Evolutionary conservation across 2,329 filamentous ascomycete genomes (phyloP), one percentile per base, ranked within the genome.

Genomic region (Alternaria brassicae): DNA sequence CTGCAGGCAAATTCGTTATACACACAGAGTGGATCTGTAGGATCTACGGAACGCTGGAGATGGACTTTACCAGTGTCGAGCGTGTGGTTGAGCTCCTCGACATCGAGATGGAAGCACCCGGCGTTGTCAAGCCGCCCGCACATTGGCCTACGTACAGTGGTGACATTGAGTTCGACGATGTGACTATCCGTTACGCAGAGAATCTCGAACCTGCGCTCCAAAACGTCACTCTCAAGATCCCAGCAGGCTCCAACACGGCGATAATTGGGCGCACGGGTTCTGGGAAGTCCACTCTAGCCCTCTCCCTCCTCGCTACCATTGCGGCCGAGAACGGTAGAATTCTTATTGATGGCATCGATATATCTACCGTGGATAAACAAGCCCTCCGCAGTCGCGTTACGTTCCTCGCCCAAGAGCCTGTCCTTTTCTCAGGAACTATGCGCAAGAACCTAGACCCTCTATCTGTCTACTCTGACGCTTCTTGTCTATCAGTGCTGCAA

Each of bases 61-160:
- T 97, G 85, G 90, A 96, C 72, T 96, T 96, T 66, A 92, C 96
- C 0, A 93, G 91, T 0, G 91, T 97, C 0, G 93, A 97, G 78
- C 87, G 93, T 39, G 89, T 97, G 0, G 88, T 95, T 9, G 91
- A 95, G 75, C 84, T 97, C 0, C 83, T 95, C 1, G 86, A 91
- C 58, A 84, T 97, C 0, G 90, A 93, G 15, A 87, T 91, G 72
- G 93, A 97, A 73, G 81, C 87, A 0, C 82, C 81, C 0, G 92
- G 92, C 1, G 83, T 85, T 1, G 77, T 91, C 3, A 78, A 85
- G 2, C 92, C 92, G 0, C 91, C 91, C 0, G 87, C 89, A 0
- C 85, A 86, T 49, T 97, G 93, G 93, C 93, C 93, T 0, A 83
- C 84, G 0, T 88, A 88, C 53, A 83, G 83, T 9, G 89, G 91